Base-by-base conservation (phyloP, 192 early-diverging fungal species). In the Diversispora eburnea region DNA sequence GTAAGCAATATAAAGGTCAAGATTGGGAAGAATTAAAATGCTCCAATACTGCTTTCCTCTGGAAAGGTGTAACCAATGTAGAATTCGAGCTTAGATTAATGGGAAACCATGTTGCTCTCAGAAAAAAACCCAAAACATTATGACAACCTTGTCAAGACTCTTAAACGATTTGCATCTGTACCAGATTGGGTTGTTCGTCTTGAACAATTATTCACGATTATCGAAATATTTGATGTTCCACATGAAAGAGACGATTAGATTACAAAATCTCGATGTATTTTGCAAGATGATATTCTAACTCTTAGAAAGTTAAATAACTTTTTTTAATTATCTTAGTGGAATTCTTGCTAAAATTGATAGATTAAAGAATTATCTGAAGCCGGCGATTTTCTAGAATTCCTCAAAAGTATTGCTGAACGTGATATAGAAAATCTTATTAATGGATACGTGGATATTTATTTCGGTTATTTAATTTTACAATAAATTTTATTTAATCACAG, bases 371-470 rank as follows among this genome's bases (percentile, higher is more conserved):
- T 65, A 46, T 65, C 63, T 20, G 2, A 3, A 7, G 45, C 63
- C 20, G 45, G 4, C 15, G 63, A 65, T 1, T 45, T 65, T 65
- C n/a, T 65, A 2, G 4, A 2, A 17, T 65, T 65, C 17, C 4
- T 65, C 45, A 45, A 10, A 13, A 20, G 13, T 19, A 22, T 65
- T 47, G 42, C n/a, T 3, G 46, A 59, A 33, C 59, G 71, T 43
- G 75, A 69, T 33, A 25, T 76, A 41, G 61, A 62, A 42, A 76
- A 70, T 68, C 41, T 68, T 17, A 70, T 70, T 55, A 76, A 76
- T 46, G 75, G n/a, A n/a, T n/a, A n/a, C n/a, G n/a, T n/a, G n/a
- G n/a, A n/a, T 10, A 39, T 25, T 22, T 19, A 3, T 12, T 19
- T n/a, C 12, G 17, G 12, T 2, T 12, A 62, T 19, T 62, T 62